A percentile compares a stretch with the other conserved stretches of the same genome.
Conservation (phyloP, 1,284 basidiomycete genomes). For the Ceratobasidium sp. region DNA sequence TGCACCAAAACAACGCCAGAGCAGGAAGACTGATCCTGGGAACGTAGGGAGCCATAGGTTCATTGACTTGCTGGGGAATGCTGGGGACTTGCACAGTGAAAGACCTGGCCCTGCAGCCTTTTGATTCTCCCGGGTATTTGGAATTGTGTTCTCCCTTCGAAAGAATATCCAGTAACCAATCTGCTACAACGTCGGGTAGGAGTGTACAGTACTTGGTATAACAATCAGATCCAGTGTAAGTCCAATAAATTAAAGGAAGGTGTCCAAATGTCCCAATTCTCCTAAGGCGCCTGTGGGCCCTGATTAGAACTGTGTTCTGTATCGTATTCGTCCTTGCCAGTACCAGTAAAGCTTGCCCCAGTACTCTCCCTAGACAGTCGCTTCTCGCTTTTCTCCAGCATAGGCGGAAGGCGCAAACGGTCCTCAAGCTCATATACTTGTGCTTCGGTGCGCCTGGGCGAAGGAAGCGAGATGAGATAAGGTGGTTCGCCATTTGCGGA, state of each 20-base stretch:
- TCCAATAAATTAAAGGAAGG: conserved; percentile 6
- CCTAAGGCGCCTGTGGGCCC: not conserved
- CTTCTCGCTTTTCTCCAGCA: conserved; percentile 11
- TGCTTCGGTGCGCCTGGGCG: conserved; percentile 16
- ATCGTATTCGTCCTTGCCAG: conserved; percentile 35
- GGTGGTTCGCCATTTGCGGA: conserved; percentile 27
- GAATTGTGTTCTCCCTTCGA: no score
- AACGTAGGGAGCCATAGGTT: not conserved
- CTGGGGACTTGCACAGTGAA: no score
- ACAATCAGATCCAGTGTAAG: not conserved
- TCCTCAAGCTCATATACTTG: conserved; percentile 32
- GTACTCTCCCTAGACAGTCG: conserved; percentile 32
- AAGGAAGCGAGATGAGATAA: conserved; percentile 27
- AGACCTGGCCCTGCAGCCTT: not conserved
- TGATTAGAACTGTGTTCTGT: not conserved
- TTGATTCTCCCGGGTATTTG: not conserved
- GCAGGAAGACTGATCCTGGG: not conserved
- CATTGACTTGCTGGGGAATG: not conserved
- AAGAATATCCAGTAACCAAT: no score
- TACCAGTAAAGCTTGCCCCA: conserved; percentile 17
- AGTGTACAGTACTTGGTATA: not conserved
- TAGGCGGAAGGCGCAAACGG: conserved; percentile 12
- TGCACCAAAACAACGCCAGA: not conserved
- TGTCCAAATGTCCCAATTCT: not conserved
- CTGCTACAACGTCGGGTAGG: not conserved